phyloP scores from a whole-genome alignment of 2,329 filamentous ascomycete genomes.

The Byssoonygena ceratinophila region DNA sequence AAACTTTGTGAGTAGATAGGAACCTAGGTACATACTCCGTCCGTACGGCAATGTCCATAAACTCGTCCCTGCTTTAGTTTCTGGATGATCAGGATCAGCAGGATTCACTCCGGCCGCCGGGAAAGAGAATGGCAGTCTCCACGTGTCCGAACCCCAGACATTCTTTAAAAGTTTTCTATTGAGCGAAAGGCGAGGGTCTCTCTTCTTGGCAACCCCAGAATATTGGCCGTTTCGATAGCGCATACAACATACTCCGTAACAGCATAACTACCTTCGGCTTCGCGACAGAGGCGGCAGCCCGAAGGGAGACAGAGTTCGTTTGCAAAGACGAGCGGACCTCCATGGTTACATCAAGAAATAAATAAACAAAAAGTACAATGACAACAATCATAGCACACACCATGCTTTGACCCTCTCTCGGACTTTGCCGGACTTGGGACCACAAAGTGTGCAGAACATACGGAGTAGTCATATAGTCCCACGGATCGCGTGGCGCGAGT shows the following conservation, averaged over 20 bases:
- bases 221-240: background rate
- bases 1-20: too few relatives aligned
- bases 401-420: background rate
- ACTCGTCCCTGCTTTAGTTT: background rate
- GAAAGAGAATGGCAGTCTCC: background rate
- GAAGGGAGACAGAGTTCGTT: background rate
- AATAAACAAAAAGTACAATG: background rate
- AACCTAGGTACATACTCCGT: too few relatives aligned
- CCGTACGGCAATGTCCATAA: too few relatives aligned
- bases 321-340: background rate
- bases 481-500: background rate
- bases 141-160: background rate
- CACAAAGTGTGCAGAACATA: too few relatives aligned
- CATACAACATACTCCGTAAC: too few relatives aligned
- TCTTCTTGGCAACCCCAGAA: background rate
- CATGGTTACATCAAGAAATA: background rate
- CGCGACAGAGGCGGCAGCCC: too few relatives aligned
- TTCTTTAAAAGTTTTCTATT: too few relatives aligned
- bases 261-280: too few relatives aligned
- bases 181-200: too few relatives aligned
- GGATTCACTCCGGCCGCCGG: background rate
- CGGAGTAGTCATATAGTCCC: too few relatives aligned
- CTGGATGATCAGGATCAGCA: background rate
- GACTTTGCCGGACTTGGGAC: background rate
- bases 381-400: background rate